These are phyloP conservation scores for Collybia nuda DNA, from an alignment of 768 basidiomycete species.

Conservation along the genomic window DNA sequence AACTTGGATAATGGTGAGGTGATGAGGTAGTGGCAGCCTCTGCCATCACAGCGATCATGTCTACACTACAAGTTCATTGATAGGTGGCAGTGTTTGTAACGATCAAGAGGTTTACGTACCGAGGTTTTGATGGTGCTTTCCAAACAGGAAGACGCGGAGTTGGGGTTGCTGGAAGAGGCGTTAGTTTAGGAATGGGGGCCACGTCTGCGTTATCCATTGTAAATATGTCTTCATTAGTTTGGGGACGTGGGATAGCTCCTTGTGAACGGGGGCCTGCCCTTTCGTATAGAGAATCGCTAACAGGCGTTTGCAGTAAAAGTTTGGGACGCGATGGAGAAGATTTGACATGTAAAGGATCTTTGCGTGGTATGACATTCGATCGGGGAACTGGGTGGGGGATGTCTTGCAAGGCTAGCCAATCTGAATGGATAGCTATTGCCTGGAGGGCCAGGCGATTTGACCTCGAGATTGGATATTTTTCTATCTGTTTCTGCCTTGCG, in stretches of 20 bases:
- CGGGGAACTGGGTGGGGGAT: constrained; percentile 57
- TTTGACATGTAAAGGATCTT: constrained; percentile 11
- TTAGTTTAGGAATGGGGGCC: constrained; percentile 19
- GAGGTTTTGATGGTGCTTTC: constrained; percentile 49
- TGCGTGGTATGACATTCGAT: constrained; percentile 18
- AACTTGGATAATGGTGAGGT: constrained; percentile 6
- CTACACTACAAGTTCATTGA: constrained; percentile 49
- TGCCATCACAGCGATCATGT: constrained; percentile 86
- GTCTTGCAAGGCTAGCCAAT: constrained; percentile 74
- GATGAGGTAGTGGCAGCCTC: constrained; percentile 43
- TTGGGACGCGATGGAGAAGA: constrained; percentile 17
- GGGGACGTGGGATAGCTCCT: constrained; percentile 23
- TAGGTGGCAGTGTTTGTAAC: constrained; percentile 9
- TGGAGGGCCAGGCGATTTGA: constrained; percentile 49
- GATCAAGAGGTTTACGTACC: constrained; percentile 35
- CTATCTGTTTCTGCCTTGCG: constrained; percentile 56
- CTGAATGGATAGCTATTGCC: constrained; percentile 59
- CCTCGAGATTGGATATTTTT: constrained; percentile 67
- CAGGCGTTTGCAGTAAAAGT: constrained; percentile 8
- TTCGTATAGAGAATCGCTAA: constrained; percentile 22
- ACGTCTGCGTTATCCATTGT: constrained; percentile 77
- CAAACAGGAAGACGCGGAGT: constrained; percentile 34
- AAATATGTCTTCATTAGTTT: constrained; percentile 71
- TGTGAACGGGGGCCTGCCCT: constrained; percentile 16
- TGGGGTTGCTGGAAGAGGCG: constrained; percentile 13